Evolutionary conservation across 192 early-diverging fungal species (phyloP), one percentile per base, ranked within the genome.

Genomic region (Backusella morwellensis): DNA sequence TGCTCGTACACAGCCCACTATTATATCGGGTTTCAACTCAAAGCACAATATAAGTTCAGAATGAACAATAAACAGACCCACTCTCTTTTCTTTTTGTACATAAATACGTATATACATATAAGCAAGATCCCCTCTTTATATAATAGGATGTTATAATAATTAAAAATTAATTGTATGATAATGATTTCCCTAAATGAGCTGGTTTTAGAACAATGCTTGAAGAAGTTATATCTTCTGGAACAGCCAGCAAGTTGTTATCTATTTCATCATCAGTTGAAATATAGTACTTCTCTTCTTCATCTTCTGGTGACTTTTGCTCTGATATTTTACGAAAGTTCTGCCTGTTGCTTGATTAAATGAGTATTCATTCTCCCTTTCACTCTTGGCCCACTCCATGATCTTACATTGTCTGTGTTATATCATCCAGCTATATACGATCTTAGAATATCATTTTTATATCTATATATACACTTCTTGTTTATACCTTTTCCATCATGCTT

Each of bases 401-500:
- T 72, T 72, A 72, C 70, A 72, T 72, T 50, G 70, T 23, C 47
- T 72, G 23, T 15, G 70, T 50, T 17, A 72, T 32, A 72, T 72
- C 70, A 19, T 72, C 70, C 29, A 72, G 11, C 70, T 72, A 50
- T 23, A 50, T 47, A 23, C 14, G 42, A 63, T 29, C 56, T 63
- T 63, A 63, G 56, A 23, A 63, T 26, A 36, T 41, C 6, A 17
- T n/a, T 15, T 35, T 19, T n/a, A 36, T 19, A 38, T 38, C 12
- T 21, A n/a, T 38, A 21, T 38, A 6, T 69, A 11, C 11, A n/a
- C 35, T 38, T 69, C 19, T 69, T 40, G 14, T 7, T 19, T 32
- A 44, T 67, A 75, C 74, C 74, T 75, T 75, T 75, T 66, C 63
- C 74, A 75, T 75, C 35, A 75, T 26, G 34, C 17, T 68, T 17